Evolutionary conservation across 441 rosid species (phyloP).

Genomic region (Heliophila coronopifolia): DNA sequence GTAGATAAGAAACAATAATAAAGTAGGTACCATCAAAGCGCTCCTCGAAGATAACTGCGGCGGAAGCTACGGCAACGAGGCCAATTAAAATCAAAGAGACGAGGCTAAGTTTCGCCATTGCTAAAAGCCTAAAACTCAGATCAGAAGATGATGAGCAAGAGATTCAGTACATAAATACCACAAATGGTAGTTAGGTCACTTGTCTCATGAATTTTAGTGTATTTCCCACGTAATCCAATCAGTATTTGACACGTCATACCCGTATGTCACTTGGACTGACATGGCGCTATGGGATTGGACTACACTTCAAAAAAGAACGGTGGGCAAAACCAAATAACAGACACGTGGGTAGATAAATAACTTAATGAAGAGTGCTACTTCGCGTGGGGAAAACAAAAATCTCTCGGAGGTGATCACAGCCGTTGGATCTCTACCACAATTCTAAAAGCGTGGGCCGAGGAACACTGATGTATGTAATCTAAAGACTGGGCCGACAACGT

Average conservation of each 20-base stretch:
- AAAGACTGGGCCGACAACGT: background rate
- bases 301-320: background rate
- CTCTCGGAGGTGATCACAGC: conserved; percentile 23
- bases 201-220: background rate
- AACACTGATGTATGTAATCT: background rate
- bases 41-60: conserved; percentile 77
- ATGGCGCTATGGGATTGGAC: background rate
- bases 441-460: conserved; percentile 19
- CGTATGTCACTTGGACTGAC: conserved; percentile 11
- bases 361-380: conserved; percentile 14
- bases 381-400: conserved; percentile 25
- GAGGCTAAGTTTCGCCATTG: conserved; percentile 36
- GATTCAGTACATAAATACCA: conserved; percentile 17
- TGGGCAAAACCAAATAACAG: background rate
- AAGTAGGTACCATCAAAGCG: conserved; percentile 67
- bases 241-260: background rate
- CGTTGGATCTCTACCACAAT: conserved; percentile 22
- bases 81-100: conserved; percentile 37
- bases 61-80: conserved; percentile 45
- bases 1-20: background rate
- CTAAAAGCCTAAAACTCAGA: conserved; percentile 33
- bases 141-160: conserved; percentile 13
- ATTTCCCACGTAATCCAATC: conserved; percentile 17
- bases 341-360: conserved; percentile 14
- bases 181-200: conserved; percentile 15